Evolutionary conservation across 2,329 filamentous ascomycete genomes (phyloP).

Genomic region (Cladosporium sp.): DNA sequence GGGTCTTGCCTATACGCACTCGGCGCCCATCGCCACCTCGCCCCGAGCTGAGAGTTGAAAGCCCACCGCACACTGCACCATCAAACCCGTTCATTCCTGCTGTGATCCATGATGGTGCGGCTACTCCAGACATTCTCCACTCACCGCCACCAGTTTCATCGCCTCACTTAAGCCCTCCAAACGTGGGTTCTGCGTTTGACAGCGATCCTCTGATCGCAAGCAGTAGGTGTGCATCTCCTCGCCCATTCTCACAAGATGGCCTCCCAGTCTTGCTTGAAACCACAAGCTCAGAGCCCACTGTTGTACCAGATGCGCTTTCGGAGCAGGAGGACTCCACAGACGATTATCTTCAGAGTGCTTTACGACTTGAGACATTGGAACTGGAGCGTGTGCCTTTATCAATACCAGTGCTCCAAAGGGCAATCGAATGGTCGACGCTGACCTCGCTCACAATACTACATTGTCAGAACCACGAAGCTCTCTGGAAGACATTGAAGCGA

Average conservation of each 20-base stretch:
- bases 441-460: slow-evolving; percentile 73
- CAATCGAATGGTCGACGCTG: slow-evolving; percentile 73
- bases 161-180: slow-evolving; percentile 10
- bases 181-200: slow-evolving; percentile 18
- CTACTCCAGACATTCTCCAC: slow-evolving; percentile 3
- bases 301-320: background rate
- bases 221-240: slow-evolving; percentile 24
- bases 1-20: slow-evolving; percentile 25
- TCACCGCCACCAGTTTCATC: slow-evolving; percentile 9
- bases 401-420: slow-evolving; percentile 67
- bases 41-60: slow-evolving; percentile 8
- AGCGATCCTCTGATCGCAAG: slow-evolving; percentile 26
- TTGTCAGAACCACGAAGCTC: slow-evolving; percentile 70
- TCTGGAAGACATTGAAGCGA: slow-evolving; percentile 72
- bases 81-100: background rate
- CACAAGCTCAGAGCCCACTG: slow-evolving; percentile 19
- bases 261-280: slow-evolving; percentile 7
- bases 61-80: background rate
- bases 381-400: slow-evolving; percentile 76
- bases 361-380: slow-evolving; percentile 71
- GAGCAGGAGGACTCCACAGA: background rate
- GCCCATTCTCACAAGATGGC: slow-evolving; percentile 7
- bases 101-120: slow-evolving; percentile 1
- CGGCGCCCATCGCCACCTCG: slow-evolving; percentile 11
- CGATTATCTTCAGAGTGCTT: slow-evolving; percentile 50